Percentiles rank a stretch among this genome's conserved stretches.
Evolutionary conservation across 2,329 filamentous ascomycete genomes (phyloP).

Genomic region (Exophiala oligosperma): DNA sequence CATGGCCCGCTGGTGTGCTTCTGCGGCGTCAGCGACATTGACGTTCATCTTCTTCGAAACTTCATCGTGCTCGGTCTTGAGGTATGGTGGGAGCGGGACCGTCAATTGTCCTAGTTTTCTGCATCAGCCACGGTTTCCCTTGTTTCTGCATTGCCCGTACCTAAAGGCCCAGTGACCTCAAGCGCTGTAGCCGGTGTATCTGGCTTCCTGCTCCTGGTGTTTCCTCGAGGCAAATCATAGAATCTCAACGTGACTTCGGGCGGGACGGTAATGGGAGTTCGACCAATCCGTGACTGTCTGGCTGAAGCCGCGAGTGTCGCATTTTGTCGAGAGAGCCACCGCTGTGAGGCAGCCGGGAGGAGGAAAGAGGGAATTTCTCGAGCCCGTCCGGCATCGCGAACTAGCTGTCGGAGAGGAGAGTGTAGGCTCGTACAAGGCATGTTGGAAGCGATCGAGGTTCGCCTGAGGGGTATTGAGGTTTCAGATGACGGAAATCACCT

Average conservation of each 20-base stretch:
- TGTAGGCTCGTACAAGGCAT: conserved; percentile 68
- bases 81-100: conserved; percentile 75
- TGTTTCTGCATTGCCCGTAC: conserved; percentile 44
- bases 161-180: conserved; percentile 77
- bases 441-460: conserved; percentile 27
- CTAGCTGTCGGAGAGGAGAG: conserved; percentile 59
- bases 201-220: conserved; percentile 60
- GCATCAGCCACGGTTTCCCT: conserved; percentile 18
- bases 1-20: conserved; percentile 84
- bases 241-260: conserved; percentile 74
- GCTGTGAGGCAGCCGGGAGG: conserved; percentile 63
- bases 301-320: conserved; percentile 69
- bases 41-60: conserved; percentile 65
- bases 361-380: conserved; percentile 70
- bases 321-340: conserved; percentile 32
- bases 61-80: conserved; percentile 69
- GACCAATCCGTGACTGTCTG: conserved; percentile 79
- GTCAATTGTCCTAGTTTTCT: conserved; percentile 64
- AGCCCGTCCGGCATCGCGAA: conserved; percentile 48
- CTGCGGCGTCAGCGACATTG: conserved; percentile 65
- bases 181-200: conserved; percentile 65
- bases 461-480: not conserved
- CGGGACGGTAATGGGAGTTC: conserved; percentile 76
- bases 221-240: conserved; percentile 62
- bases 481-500: not conserved